These are phyloP conservation scores for Boletus subcaerulescens DNA, from an alignment of 768 basidiomycete species.

Conservation along the genomic window DNA sequence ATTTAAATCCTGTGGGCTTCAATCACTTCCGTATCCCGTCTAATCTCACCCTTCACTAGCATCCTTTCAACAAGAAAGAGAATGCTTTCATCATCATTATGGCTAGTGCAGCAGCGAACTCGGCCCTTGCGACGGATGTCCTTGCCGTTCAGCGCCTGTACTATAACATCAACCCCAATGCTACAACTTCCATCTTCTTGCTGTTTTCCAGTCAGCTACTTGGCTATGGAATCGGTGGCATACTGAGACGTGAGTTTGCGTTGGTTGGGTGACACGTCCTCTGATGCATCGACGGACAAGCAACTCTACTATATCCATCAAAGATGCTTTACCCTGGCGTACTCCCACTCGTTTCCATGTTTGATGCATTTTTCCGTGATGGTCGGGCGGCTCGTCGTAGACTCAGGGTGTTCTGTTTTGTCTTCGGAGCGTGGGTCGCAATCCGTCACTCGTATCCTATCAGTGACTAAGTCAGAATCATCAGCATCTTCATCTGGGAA, in stretches of 20 bases:
- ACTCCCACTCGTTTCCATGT: constrained; percentile 22
- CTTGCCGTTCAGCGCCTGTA: constrained; percentile 53
- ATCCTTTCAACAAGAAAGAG: constrained; percentile 59
- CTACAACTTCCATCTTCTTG: constrained; percentile 43
- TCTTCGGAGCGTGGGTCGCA: constrained; percentile 29
- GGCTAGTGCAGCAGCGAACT: constrained; percentile 51
- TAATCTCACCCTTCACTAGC: constrained; percentile 29
- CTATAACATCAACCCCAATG: constrained; percentile 50
- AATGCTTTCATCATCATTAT: constrained; percentile 57
- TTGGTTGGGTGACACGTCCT: background rate
- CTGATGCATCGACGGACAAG: constrained; percentile 11
- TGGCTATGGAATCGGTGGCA: constrained; percentile 56
- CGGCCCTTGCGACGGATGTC: constrained; percentile 52
- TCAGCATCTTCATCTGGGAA: constrained; percentile 33
- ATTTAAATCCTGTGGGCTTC: constrained; percentile 44
- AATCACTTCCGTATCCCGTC: background rate
- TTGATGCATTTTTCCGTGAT: constrained; percentile 41
- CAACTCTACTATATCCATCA: constrained; percentile 40
- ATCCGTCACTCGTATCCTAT: constrained; percentile 11
- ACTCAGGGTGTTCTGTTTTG: constrained; percentile 31
- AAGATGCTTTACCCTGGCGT: constrained; percentile 42
- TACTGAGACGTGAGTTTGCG: constrained; percentile 42
- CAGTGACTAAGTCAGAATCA: constrained; percentile 1
- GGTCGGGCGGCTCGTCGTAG: constrained; percentile 38
- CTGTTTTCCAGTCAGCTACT: constrained; percentile 35